These are phyloP conservation scores for Pichia paraexigua DNA, from an alignment of 805 yeast genomes.

Conservation along the genomic window DNA sequence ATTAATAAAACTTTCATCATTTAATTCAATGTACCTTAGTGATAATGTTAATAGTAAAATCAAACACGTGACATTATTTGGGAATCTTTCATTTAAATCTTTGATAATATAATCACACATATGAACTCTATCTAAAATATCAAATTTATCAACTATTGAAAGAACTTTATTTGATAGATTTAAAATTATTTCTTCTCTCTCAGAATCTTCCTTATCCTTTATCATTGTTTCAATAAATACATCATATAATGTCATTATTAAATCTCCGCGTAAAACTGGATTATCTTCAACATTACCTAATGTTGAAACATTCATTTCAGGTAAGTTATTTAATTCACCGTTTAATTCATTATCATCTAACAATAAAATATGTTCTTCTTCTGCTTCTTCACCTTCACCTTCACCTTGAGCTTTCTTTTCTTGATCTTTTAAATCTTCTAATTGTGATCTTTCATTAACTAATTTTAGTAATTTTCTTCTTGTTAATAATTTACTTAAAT, in stretches of 20 bases:
- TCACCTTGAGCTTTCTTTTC: constrained; percentile 27
- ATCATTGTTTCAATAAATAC: constrained; percentile 45
- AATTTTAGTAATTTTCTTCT: constrained; percentile 79
- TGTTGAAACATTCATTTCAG: constrained; percentile 81
- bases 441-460: constrained; percentile 64
- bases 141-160: constrained; percentile 58
- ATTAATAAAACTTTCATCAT: constrained; percentile 41
- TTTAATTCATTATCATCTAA: constrained; percentile 41
- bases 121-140: constrained; percentile 59
- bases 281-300: constrained; percentile 80
- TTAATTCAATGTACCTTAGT: constrained; percentile 42
- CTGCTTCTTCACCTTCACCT: too few relatives aligned
- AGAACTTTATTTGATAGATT: constrained; percentile 37
- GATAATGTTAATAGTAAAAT: constrained; percentile 56
- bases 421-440: constrained; percentile 35
- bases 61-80: constrained; percentile 33
- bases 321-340: constrained; percentile 56
- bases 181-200: background rate
- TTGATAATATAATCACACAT: constrained; percentile 57
- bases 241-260: constrained; percentile 65
- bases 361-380: constrained; percentile 10
- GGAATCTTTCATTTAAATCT: constrained; percentile 38
- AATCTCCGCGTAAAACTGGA: constrained; percentile 69
- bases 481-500: constrained; percentile 73
- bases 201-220: constrained; percentile 20